Conservation (phyloP, 441 rosid species). For the Corymbia calophylla region DNA sequence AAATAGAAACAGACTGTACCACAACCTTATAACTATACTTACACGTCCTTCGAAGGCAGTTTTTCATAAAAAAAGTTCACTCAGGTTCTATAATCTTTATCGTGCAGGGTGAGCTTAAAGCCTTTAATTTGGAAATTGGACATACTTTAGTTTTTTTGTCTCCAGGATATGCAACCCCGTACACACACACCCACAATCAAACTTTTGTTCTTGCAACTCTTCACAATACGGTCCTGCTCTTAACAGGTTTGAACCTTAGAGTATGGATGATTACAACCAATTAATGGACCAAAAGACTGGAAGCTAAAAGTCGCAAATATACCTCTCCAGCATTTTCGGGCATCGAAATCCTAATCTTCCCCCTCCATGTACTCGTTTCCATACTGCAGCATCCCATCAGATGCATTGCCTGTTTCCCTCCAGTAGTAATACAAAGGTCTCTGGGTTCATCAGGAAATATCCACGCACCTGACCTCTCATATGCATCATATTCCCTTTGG, state of each 20-base stretch:
- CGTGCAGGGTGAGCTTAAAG: not conserved
- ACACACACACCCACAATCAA: not conserved
- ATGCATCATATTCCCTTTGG: conserved; percentile 19
- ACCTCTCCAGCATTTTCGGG: conserved; percentile 39
- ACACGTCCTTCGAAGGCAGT: not conserved
- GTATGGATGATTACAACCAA: not conserved
- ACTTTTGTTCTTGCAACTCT: not conserved
- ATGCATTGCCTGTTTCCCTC: conserved; percentile 29
- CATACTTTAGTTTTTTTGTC: not conserved
- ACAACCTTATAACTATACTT: not conserved
- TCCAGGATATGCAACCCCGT: not conserved
- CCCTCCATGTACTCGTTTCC: conserved; percentile 5
- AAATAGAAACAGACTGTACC: not conserved
- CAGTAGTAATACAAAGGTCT: conserved; percentile 35
- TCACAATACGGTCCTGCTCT: not conserved
- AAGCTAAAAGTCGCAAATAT: not conserved
- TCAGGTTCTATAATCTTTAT: not conserved
- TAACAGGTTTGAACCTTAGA: not conserved
- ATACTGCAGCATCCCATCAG: conserved; percentile 15
- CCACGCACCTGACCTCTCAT: conserved; percentile 51
- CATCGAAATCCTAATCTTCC: conserved; percentile 10
- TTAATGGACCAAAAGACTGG: not conserved
- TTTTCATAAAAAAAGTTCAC: not conserved
- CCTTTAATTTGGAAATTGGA: not conserved
- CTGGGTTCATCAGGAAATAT: conserved; percentile 57